Evolutionary conservation across 1,284 basidiomycete species (phyloP), one percentile per base, ranked within the genome.

Genomic region (Amylostereum chailletii): DNA sequence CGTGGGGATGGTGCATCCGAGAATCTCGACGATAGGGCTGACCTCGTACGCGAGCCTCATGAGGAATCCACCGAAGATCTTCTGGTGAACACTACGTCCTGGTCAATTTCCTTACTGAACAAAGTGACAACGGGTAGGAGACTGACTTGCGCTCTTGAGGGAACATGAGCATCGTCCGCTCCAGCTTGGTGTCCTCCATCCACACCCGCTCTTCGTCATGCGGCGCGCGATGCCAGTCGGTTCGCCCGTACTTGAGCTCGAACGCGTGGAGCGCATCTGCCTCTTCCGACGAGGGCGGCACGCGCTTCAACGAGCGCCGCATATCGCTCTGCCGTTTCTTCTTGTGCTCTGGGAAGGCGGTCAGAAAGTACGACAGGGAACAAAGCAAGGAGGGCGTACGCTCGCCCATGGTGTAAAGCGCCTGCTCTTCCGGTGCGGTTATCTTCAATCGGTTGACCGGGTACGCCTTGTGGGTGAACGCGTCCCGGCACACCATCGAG

Each of bases 401-500:
- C 71, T 85, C 80, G 19, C 88, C 87, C 51, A 90, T 79, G 1
- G 71, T 65, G 57, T 78, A 77, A 8, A 91, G 67, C 3, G 70
- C 66, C 49, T 75, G 64, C 61, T 90, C 88, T 59, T 88, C 86
- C 0, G 73, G 64, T 0, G 79, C 81, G 32, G 74, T 68, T 27
- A 83, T 70, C 5, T 74, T 67, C 27, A 92, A 67, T 3, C 77
- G 77, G 51, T 86, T 84, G n/a, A 91, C 79, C 9, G 72, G 65
- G 36, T 75, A 71, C 0, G 87, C 81, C 51, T 74, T 76, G 57
- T 83, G 79, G 0, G 84, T 87, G 40, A 65, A 65, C 2, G 83
- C 76, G 60, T 90, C 83, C 53, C 87, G 71, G 60, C 86, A 89
- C 3, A 91, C 88, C 89, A 91, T 91, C 0, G 83, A 83, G 66